Evolutionary conservation across 2,329 filamentous ascomycete genomes (phyloP).

Genomic region (Orbilia ellipsospora): DNA sequence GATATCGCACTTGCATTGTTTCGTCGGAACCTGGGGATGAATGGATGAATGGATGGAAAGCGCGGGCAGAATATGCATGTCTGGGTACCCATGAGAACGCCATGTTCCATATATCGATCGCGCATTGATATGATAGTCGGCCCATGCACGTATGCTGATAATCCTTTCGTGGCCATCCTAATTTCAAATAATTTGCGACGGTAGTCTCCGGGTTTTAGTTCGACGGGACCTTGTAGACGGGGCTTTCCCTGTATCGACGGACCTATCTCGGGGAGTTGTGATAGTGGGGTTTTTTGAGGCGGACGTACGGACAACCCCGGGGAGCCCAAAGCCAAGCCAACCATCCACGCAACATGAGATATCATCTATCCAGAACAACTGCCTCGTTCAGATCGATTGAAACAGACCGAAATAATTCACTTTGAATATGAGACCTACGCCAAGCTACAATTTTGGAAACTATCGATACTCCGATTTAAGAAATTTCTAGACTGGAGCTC

Average conservation of each 20-base stretch:
- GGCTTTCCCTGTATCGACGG: conserved; percentile 13
- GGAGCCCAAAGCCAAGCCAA: conserved; percentile 5
- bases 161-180: conserved; percentile 21
- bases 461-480: conserved; percentile 29
- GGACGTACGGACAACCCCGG: conserved; percentile 5
- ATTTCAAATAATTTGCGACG: conserved; percentile 49
- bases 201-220: conserved; percentile 22
- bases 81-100: conserved; percentile 11
- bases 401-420: conserved; percentile 7
- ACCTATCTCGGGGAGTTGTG: conserved; percentile 11
- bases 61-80: conserved; percentile 21
- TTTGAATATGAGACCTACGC: conserved; percentile 1
- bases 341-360: conserved; percentile 16
- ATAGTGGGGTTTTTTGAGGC: conserved; percentile 1
- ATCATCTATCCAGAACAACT: conserved; percentile 19
- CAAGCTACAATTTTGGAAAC: conserved; percentile 16
- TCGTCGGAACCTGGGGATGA: conserved; percentile 23
- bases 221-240: conserved; percentile 10
- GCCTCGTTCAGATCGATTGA: conserved; percentile 27
- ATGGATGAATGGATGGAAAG: neutral
- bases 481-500: conserved; percentile 34
- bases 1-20: conserved; percentile 31
- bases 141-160: conserved; percentile 17
- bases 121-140: conserved; percentile 43
- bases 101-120: conserved; percentile 8